Base-by-base conservation (phyloP, 306 rosid genomes). In the Quercus berberidifolia region DNA sequence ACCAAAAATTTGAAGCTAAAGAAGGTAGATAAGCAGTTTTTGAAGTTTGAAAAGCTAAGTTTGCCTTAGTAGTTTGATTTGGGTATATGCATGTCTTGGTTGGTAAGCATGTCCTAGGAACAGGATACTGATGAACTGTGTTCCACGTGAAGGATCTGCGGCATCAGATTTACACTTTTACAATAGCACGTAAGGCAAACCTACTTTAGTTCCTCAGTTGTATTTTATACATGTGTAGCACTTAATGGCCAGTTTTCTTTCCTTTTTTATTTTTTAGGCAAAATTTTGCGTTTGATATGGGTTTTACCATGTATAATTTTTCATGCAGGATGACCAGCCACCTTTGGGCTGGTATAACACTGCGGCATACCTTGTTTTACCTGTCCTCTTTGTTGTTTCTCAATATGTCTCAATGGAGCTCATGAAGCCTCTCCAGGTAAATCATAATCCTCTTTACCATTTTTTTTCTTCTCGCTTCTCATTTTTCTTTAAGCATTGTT, bases 351-450 rank as follows among this genome's bases (percentile, higher is more conserved):
- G 98, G 99, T 20, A 75, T 3, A 92, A 95, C 78, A 93, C 99
- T 67, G 92, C 88, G 56, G 98, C 98, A 75, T 93, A 95, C 86
- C 98, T 95, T 74, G 93, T 93, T 85, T 90, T 95, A 85, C 99
- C 99, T 30, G 80, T 93, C 75, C 99, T 95, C 81, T 97, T 95
- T 54, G 81, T 95, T 74, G 83, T 77, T 81, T 89, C 96, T 84
- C 99, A 95, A 77, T 93, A 75, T 23, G 86, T 95, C 71, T 95
- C 99, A 15, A 95, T 93, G 99, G 99, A 95, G 88, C 75, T 95
- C 75, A 95, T 95, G 99, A 93, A 95, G 89, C 99, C 98, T 38
- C 98, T 97, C 64, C 89, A 95, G 96, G 98, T 95, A 80, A 85
- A 82, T 54, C 67, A 55, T 71, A 60, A 69, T 49, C 62, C 54